Evolutionary conservation across 2,329 filamentous ascomycete species (phyloP).

Genomic region (Ceratocystis smalleyi): DNA sequence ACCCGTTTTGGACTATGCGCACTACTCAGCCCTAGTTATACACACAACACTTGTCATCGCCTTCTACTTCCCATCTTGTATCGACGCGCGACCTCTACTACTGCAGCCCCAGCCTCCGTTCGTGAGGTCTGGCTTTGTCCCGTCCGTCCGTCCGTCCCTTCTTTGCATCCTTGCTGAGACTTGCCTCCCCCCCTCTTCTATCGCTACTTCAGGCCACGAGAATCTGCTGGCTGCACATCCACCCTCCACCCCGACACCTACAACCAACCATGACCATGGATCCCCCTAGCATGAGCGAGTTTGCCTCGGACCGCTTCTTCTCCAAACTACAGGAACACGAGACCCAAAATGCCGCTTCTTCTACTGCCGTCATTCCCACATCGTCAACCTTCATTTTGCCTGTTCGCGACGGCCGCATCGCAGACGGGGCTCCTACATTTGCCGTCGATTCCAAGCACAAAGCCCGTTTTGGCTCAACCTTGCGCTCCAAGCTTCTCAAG

Average conservation of each 20-base stretch:
- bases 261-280: constrained; percentile 32
- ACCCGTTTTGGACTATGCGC: background rate
- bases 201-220: constrained; percentile 11
- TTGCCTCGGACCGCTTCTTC: constrained; percentile 49
- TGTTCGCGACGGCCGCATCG: constrained; percentile 28
- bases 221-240: constrained; percentile 11
- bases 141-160: constrained; percentile 16
- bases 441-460: constrained; percentile 27
- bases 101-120: constrained; percentile 2
- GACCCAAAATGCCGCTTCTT: constrained; percentile 28
- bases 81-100: background rate
- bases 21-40: background rate
- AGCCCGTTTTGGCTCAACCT: constrained; percentile 27
- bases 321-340: constrained; percentile 40
- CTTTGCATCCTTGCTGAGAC: constrained; percentile 19
- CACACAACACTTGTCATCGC: background rate
- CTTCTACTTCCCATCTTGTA: background rate
- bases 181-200: constrained; percentile 18
- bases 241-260: background rate
- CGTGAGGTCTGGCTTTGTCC: constrained; percentile 15
- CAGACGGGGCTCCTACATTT: constrained; percentile 19
- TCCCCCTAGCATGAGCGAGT: constrained; percentile 48
- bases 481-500: constrained; percentile 27
- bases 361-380: constrained; percentile 15
- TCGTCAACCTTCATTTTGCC: constrained; percentile 35